Conservation (phyloP, 192 early-diverging fungal genomes). For the Podila epigama region DNA sequence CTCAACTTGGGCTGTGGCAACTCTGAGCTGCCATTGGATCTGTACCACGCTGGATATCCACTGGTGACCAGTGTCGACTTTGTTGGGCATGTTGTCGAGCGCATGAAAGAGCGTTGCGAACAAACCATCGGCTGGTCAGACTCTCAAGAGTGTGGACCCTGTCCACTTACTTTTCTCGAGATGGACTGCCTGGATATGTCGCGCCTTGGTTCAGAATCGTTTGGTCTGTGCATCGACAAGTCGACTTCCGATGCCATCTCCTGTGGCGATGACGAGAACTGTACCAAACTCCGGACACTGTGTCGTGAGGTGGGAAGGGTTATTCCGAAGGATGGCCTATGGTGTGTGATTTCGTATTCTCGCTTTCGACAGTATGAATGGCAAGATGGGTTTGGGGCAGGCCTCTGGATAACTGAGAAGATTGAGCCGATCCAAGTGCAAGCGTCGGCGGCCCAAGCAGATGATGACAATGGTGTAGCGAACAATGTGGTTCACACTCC, state of each 20-base stretch:
- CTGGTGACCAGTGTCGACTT: slow-evolving; percentile 32
- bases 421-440: slow-evolving; percentile 20
- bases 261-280: slow-evolving; percentile 28
- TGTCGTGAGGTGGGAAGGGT: slow-evolving; percentile 27
- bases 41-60: slow-evolving; percentile 9
- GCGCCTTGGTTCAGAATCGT: neutral
- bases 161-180: slow-evolving; percentile 24
- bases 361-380: slow-evolving; percentile 36
- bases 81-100: slow-evolving; percentile 25
- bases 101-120: slow-evolving; percentile 21
- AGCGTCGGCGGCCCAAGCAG: neutral
- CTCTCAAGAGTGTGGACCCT: neutral
- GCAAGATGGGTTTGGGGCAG: slow-evolving; percentile 7
- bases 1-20: slow-evolving; percentile 39
- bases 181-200: slow-evolving; percentile 43
- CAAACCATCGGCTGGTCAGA: slow-evolving; percentile 16
- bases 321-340: slow-evolving; percentile 2
- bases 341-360: slow-evolving; percentile 33
- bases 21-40: slow-evolving; percentile 29
- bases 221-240: slow-evolving; percentile 27
- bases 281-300: slow-evolving; percentile 16
- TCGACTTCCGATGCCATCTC: slow-evolving; percentile 37
- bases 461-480: neutral
- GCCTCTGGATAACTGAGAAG: slow-evolving; percentile 20
- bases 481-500: slow-evolving; percentile 10